Evolutionary conservation across 805 yeast species (phyloP).

Genomic region (Saccharomycodes ludwigii): DNA sequence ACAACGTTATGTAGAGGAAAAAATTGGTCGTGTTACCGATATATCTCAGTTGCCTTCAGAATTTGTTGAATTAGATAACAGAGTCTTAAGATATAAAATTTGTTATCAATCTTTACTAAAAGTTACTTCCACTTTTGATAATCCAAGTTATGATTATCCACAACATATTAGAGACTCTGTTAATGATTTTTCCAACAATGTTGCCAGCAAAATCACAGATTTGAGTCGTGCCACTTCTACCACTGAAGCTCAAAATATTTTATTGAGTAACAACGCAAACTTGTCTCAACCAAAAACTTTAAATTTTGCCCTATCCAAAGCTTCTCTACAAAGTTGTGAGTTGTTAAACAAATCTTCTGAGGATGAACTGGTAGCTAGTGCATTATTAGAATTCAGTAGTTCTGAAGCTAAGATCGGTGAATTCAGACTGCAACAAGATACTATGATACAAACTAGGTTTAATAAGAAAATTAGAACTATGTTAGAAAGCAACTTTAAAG

Average conservation of each 20-base stretch:
- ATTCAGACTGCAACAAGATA: conserved; percentile 74
- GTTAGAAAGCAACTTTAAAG: conserved; percentile 45
- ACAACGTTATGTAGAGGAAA: conserved; percentile 65
- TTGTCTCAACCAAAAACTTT: conserved; percentile 51
- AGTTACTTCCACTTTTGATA: conserved; percentile 47
- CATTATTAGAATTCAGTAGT: conserved; percentile 53
- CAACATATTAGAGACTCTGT: conserved; percentile 62
- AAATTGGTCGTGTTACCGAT: conserved; percentile 68
- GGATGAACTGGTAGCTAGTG: conserved; percentile 44
- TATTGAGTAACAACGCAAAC: conserved; percentile 25
- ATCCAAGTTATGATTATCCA: conserved; percentile 77
- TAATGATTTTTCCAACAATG: conserved; percentile 53
- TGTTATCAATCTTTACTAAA: conserved; percentile 48
- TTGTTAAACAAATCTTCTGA: conserved; percentile 24
- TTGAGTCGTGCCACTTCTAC: conserved; percentile 64
- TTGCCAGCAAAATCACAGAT: conserved; percentile 51
- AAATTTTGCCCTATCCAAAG: conserved; percentile 71
- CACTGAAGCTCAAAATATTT: conserved; percentile 71
- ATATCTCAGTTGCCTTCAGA: conserved; percentile 78
- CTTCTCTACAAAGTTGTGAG: conserved; percentile 38
- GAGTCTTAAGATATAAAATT: conserved; percentile 58
- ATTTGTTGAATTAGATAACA: conserved; percentile 60
- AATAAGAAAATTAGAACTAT: conserved; percentile 55
- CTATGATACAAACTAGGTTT: conserved; percentile 53
- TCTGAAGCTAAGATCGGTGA: conserved; percentile 68